These are phyloP conservation scores for Boehmeria nivea DNA, from an alignment of 306 rosid species.

Conservation along the genomic window DNA sequence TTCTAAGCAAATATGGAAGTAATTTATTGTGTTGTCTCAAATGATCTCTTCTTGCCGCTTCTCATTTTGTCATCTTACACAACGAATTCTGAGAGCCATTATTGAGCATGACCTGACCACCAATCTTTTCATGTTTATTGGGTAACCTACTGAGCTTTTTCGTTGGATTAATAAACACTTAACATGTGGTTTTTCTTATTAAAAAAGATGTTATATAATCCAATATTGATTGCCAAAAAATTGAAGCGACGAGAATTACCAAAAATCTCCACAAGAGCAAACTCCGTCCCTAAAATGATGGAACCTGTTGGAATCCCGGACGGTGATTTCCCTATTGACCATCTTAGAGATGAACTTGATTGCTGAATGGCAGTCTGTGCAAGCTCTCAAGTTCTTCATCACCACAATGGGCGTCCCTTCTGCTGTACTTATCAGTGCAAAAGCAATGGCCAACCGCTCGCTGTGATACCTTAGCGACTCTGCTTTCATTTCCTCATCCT, in stretches of 20 bases:
- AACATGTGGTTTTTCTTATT: too few relatives aligned
- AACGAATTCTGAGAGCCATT: too few relatives aligned
- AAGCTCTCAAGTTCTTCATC: slow-evolving; percentile 85
- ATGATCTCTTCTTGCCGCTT: too few relatives aligned
- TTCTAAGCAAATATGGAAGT: too few relatives aligned
- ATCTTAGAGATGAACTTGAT: slow-evolving; percentile 61
- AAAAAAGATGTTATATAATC: too few relatives aligned
- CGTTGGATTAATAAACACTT: too few relatives aligned
- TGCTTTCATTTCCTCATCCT: slow-evolving; percentile 51
- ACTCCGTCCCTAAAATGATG: slow-evolving; percentile 66
- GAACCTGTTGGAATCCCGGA: slow-evolving; percentile 76
- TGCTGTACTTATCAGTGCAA: slow-evolving; percentile 64
- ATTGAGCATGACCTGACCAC: too few relatives aligned
- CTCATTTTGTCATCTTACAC: too few relatives aligned
- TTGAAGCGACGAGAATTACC: slow-evolving; percentile 43
- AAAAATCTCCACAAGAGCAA: slow-evolving; percentile 74
- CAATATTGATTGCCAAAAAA: too few relatives aligned
- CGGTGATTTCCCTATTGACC: slow-evolving; percentile 51
- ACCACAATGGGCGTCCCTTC: slow-evolving; percentile 68
- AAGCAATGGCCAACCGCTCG: slow-evolving; percentile 88
- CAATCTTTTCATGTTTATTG: too few relatives aligned
- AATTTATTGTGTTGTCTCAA: too few relatives aligned
- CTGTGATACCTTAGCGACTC: slow-evolving; percentile 83
- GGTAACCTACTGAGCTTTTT: too few relatives aligned
- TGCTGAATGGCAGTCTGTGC: slow-evolving; percentile 67